Conservation (phyloP, 805 yeast species). For the Pichia kluyveri region DNA sequence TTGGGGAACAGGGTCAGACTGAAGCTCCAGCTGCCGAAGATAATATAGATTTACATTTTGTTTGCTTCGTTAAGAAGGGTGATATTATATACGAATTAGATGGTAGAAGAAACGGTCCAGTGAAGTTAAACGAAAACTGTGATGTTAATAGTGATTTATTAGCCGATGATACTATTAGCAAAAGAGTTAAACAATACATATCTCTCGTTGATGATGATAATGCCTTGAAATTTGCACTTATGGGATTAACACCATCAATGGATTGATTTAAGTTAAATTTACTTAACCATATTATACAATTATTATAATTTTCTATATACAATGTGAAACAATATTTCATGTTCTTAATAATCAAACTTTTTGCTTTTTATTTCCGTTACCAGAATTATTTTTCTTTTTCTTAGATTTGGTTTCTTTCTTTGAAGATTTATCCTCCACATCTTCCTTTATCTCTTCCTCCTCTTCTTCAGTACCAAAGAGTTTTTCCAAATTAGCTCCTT, state of each 20-base stretch:
- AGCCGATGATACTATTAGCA: slow-evolving; percentile 38
- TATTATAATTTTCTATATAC: too few species aligned
- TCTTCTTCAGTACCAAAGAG: slow-evolving; percentile 18
- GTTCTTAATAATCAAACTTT: neutral
- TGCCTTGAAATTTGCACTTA: slow-evolving; percentile 59
- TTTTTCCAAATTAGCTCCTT: slow-evolving; percentile 20
- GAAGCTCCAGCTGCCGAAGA: slow-evolving; percentile 53
- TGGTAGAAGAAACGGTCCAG: slow-evolving; percentile 77
- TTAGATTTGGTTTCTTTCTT: neutral
- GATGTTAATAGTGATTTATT: slow-evolving; percentile 35
- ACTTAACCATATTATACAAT: too few species aligned
- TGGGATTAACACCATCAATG: slow-evolving; percentile 60
- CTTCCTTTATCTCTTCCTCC: neutral
- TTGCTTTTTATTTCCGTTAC: neutral
- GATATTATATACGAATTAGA: slow-evolving; percentile 73
- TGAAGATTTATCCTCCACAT: neutral
- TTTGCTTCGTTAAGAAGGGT: slow-evolving; percentile 52
- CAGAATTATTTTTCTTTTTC: neutral
- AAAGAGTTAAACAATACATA: slow-evolving; percentile 61
- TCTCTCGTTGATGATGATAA: slow-evolving; percentile 49
- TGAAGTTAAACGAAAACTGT: slow-evolving; percentile 32
- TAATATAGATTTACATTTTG: slow-evolving; percentile 63
- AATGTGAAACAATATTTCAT: too few species aligned
- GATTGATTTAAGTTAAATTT: neutral
- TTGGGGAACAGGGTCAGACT: slow-evolving; percentile 51